These are phyloP conservation scores for Hansenula anomala DNA, from an alignment of 1,139 yeast species.

Conservation along the genomic window DNA sequence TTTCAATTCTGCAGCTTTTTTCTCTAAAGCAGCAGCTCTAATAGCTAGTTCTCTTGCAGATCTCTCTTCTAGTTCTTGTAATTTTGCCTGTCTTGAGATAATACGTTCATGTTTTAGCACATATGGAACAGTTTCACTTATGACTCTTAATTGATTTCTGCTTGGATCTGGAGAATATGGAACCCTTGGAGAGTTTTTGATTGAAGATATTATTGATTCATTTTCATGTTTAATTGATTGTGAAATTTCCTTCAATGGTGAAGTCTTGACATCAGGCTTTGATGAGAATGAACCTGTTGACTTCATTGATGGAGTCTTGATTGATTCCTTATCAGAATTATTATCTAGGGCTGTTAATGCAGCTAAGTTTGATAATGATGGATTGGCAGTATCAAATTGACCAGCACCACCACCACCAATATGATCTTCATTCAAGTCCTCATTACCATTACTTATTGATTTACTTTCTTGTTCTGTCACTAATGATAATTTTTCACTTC, in stretches of 20 bases:
- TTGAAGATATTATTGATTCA: slow-evolving; percentile 40
- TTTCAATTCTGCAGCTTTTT: slow-evolving; percentile 70
- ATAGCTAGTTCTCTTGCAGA: slow-evolving; percentile 68
- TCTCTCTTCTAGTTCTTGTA: slow-evolving; percentile 74
- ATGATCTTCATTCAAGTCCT: too few species aligned
- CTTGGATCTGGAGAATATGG: slow-evolving; percentile 43
- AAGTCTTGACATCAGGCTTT: slow-evolving; percentile 18
- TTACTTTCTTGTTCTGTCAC: too few species aligned
- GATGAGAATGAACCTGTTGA: slow-evolving; percentile 8
- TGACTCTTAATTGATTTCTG: slow-evolving; percentile 65
- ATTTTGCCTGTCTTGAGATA: slow-evolving; percentile 67
- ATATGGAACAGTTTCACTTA: slow-evolving; percentile 79
- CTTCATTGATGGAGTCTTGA: slow-evolving; percentile 23
- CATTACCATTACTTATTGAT: too few species aligned
- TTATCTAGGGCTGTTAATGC: slow-evolving; percentile 34
- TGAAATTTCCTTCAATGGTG: slow-evolving; percentile 31
- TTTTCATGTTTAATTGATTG: slow-evolving; percentile 31
- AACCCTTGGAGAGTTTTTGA: slow-evolving; percentile 46
- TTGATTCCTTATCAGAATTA: slow-evolving; percentile 2
- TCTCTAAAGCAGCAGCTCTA: slow-evolving; percentile 72
- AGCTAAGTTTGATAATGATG: slow-evolving; percentile 62
- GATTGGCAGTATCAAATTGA: slow-evolving; percentile 21
- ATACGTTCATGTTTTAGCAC: slow-evolving; percentile 73
- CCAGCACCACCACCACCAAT: not conserved
- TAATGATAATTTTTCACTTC: slow-evolving; percentile 60